phyloP scores from a whole-genome alignment of 2,329 filamentous ascomycete species.

The Proliferodiscus dingleyae region DNA sequence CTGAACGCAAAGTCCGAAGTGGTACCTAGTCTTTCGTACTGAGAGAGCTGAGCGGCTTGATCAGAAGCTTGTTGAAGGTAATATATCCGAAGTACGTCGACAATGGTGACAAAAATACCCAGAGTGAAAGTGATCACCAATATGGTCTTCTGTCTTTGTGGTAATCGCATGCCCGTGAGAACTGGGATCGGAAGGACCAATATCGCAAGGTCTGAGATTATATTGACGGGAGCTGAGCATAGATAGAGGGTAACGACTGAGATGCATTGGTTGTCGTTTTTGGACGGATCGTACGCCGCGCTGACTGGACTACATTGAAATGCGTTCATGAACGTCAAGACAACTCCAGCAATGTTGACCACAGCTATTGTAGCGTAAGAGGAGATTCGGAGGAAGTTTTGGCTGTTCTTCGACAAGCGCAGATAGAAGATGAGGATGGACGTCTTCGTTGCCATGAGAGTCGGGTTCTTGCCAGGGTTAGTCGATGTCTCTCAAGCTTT shows the following conservation, averaged over 20 bases:
- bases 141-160: conserved; percentile 80
- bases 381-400: conserved; percentile 71
- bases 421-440: conserved; percentile 92
- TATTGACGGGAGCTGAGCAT: conserved; percentile 81
- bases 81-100: conserved; percentile 85
- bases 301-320: conserved; percentile 75
- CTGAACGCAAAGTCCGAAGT: conserved; percentile 62
- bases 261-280: conserved; percentile 38
- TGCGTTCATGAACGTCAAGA: conserved; percentile 80
- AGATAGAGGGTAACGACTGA: conserved; percentile 55
- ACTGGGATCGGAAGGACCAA: conserved; percentile 85
- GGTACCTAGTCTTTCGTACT: conserved; percentile 37
- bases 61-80: conserved; percentile 66
- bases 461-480: conserved; percentile 61
- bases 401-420: conserved; percentile 70
- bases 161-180: conserved; percentile 78
- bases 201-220: conserved; percentile 85
- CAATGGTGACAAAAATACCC: conserved; percentile 80
- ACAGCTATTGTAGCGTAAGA: conserved; percentile 74
- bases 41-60: conserved; percentile 2
- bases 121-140: conserved; percentile 81
- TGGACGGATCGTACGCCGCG: conserved; percentile 56
- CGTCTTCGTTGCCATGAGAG: conserved; percentile 85
- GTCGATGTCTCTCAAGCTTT: neutral
- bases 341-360: conserved; percentile 72